Evolutionary conservation across 345 rosid genomes (phyloP), one percentile per base, ranked within the genome.

Genomic region (Noccaea caerulescens): DNA sequence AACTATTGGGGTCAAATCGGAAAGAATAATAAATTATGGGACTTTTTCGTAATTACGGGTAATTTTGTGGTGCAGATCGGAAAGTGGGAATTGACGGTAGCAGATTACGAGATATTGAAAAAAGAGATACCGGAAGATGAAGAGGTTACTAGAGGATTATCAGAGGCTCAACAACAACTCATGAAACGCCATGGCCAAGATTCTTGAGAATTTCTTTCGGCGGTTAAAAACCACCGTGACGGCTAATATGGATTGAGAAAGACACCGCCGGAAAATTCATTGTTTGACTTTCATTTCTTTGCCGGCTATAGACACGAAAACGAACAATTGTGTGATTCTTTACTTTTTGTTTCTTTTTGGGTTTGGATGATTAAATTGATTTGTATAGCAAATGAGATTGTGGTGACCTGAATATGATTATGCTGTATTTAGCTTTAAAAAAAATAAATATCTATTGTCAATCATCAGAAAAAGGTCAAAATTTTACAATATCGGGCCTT

Each of bases 101-200:
- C 80, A 60, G 99, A 94, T 72, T 94, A 86, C 8, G 93, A 88
- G 74, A 69, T 82, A 9, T 72, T 91, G 83, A 79, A 36, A 18
- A 82, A 49, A 59, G 89, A 88, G 68, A 60, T 80, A 12, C 90
- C 90, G 0, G 98, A 84, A 1, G 86, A 89, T 63, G 93, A 89
- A 49, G 90, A 86, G 58, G 87, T 88, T 49, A 56, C 10, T 6
- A 74, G 69, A 62, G 87, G 81, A 0, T 82, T 89, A 56, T 66
- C 68, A 4, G 89, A 89, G 39, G 96, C 85, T 43, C 79, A 76
- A 68, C 62, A 66, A 51, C 82, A 85, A 57, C 84, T 88, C 13
- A 67, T 75, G 76, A 82, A 74, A 73, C 81, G 79, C 37, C 71
- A 66, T 33, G 84, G 81, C 5, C 82, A 63, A 18, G 73, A 78